Percentiles rank a stretch among this genome's conserved stretches.
Evolutionary conservation across 2,329 filamentous ascomycete species (phyloP).

Genomic region (Fonsecaea erecta): DNA sequence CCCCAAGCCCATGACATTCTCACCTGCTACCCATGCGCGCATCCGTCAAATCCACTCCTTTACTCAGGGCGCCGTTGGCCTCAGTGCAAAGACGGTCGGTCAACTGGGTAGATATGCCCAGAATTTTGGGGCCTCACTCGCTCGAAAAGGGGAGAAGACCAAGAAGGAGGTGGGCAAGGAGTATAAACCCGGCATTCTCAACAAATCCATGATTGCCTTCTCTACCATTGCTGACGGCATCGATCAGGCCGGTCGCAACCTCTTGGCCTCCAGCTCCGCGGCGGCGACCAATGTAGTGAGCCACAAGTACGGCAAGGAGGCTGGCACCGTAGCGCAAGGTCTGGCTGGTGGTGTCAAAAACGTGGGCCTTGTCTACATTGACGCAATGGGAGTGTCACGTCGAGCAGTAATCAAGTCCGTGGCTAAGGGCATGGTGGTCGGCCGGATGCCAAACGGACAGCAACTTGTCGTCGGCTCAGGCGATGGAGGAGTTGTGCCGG

Average conservation of each 20-base stretch:
- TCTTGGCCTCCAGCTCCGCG: conserved; percentile 73
- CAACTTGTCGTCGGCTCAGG: conserved; percentile 54
- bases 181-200: conserved; percentile 90
- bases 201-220: conserved; percentile 96
- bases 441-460: conserved; percentile 54
- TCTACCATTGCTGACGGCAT: conserved; percentile 92
- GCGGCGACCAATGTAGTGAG: conserved; percentile 85
- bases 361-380: conserved; percentile 95
- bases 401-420: conserved; percentile 91
- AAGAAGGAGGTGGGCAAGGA: conserved; percentile 70
- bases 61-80: conserved; percentile 74
- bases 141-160: conserved; percentile 64
- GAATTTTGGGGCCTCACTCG: conserved; percentile 78
- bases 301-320: conserved; percentile 88
- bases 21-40: conserved; percentile 78
- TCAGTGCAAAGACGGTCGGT: conserved; percentile 86
- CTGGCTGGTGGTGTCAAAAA: conserved; percentile 91
- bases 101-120: conserved; percentile 83
- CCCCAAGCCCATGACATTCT: conserved; percentile 83
- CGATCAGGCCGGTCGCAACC: conserved; percentile 78
- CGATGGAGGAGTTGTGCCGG: conserved; percentile 48
- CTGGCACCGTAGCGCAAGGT: conserved; percentile 74
- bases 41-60: conserved; percentile 90
- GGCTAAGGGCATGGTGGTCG: conserved; percentile 83
- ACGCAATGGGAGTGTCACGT: conserved; percentile 88